Percentiles rank a stretch among this genome's conserved stretches.
phyloP scores from a whole-genome alignment of 1,284 basidiomycete genomes.

The Puccinia triticina region DNA sequence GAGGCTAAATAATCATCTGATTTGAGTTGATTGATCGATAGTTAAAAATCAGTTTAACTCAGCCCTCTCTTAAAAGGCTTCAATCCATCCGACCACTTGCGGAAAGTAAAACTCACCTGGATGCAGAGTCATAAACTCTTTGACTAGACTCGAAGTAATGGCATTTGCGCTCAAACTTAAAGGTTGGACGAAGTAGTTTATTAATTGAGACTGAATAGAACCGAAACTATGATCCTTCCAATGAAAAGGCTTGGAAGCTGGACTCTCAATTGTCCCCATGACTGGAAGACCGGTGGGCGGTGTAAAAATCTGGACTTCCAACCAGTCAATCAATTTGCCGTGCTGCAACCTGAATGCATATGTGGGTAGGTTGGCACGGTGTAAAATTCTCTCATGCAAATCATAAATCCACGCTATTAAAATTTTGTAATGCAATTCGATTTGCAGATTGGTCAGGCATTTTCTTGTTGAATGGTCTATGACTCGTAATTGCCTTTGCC shows the following conservation, averaged over 20 bases:
- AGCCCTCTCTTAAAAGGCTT: too few species aligned
- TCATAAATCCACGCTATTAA: not conserved
- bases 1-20: too few species aligned
- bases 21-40: too few species aligned
- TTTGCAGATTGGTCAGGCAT: too few species aligned
- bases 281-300: not conserved
- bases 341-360: not conserved
- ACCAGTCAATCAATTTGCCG: not conserved
- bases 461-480: too few species aligned
- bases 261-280: not conserved
- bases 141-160: not conserved
- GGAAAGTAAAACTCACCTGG: not conserved
- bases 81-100: not conserved
- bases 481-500: too few species aligned
- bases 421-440: not conserved
- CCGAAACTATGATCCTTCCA: not conserved
- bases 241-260: not conserved
- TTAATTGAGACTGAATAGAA: not conserved
- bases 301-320: not conserved
- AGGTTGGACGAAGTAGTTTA: not conserved
- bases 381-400: not conserved
- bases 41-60: too few species aligned
- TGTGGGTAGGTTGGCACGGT: not conserved
- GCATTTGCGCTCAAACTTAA: not conserved
- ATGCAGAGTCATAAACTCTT: not conserved